Evolutionary conservation across 768 basidiomycete genomes (phyloP).

Genomic region (Neoboletus subvelutipes): DNA sequence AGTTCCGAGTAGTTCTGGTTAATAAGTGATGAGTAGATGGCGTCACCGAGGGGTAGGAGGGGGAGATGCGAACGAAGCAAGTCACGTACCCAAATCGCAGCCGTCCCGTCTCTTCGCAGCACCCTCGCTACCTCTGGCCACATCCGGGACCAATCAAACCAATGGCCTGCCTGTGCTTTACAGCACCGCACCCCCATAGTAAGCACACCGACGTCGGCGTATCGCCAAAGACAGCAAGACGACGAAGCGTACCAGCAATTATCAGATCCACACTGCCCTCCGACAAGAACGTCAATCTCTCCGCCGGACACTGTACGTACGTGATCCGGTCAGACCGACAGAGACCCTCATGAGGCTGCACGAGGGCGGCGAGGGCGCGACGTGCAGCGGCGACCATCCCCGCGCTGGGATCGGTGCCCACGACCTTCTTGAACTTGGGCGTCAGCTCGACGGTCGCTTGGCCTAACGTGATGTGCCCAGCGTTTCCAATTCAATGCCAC

Average conservation of each 20-base stretch:
- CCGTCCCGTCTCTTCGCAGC: conserved; percentile 58
- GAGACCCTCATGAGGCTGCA: too few relatives aligned
- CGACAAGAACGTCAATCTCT: conserved; percentile 51
- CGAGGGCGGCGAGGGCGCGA: conserved; percentile 19
- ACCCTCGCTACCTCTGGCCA: conserved; percentile 69
- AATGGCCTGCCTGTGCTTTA: conserved; percentile 77
- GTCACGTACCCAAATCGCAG: conserved; percentile 67
- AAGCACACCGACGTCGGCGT: too few relatives aligned
- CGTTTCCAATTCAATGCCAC: too few relatives aligned
- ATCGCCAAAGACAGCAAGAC: not conserved
- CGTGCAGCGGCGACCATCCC: conserved; percentile 66
- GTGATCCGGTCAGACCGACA: conserved; percentile 28
- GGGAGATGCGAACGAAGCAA: not conserved
- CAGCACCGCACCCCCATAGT: not conserved
- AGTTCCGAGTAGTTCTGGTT: conserved; percentile 76
- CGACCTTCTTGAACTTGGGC: conserved; percentile 56
- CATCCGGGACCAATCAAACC: conserved; percentile 73
- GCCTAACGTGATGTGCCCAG: not conserved
- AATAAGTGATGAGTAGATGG: too few relatives aligned
- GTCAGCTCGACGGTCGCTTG: conserved; percentile 65
- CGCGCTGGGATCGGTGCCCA: conserved; percentile 71
- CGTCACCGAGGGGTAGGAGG: too few relatives aligned
- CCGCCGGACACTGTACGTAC: conserved; percentile 47
- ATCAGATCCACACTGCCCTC: conserved; percentile 65
- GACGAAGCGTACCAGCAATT: conserved; percentile 50